Conservation (phyloP, 1,284 basidiomycete species). For the Salmacisia buchloeana region DNA sequence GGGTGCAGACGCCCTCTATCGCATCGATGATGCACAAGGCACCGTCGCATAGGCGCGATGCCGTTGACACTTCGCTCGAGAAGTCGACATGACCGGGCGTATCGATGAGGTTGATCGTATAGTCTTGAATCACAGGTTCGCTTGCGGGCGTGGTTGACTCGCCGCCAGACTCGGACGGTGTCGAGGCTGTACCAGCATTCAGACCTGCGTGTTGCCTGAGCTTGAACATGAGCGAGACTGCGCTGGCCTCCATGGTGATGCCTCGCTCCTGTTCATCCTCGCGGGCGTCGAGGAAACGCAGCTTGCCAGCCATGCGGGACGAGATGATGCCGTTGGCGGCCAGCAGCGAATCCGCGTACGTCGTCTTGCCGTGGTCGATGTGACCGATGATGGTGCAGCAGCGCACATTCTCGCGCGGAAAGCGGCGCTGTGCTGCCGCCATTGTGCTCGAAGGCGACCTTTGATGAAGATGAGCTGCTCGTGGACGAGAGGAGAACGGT, state of each 20-base stretch:
- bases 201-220: constrained; percentile 29
- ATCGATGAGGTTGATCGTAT: constrained; percentile 89
- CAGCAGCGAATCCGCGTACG: constrained; percentile 88
- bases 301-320: constrained; percentile 85
- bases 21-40: constrained; percentile 95
- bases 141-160: not conserved
- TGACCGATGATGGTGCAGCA: constrained; percentile 49
- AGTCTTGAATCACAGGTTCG: constrained; percentile 55
- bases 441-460: not conserved
- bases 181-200: constrained; percentile 11
- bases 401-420: constrained; percentile 32
- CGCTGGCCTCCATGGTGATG: constrained; percentile 98
- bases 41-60: constrained; percentile 87
- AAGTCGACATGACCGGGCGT: constrained; percentile 99
- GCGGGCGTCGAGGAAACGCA: constrained; percentile 88
- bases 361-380: constrained; percentile 50
- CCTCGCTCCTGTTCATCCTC: constrained; percentile 97
- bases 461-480: no score
- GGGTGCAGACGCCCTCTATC: constrained; percentile 96
- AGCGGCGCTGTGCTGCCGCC: not conserved
- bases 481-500: no score
- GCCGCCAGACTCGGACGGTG: constrained; percentile 12
- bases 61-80: constrained; percentile 90
- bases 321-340: constrained; percentile 99
- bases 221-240: constrained; percentile 56